These are phyloP conservation scores for Daldinia childiae DNA, from an alignment of 495 filamentous ascomycete genomes.

Conservation along the genomic window DNA sequence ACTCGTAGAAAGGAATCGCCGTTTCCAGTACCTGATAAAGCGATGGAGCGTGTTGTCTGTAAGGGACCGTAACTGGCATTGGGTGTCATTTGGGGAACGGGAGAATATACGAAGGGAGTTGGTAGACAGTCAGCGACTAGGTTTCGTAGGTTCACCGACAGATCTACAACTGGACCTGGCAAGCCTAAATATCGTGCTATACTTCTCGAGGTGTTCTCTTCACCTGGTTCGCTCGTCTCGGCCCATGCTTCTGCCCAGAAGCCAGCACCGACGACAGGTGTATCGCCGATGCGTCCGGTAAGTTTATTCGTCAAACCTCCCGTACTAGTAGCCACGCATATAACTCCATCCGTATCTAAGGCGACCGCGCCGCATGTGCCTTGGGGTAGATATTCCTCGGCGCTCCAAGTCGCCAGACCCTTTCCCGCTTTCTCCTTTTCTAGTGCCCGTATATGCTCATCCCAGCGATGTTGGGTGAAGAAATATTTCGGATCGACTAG, in stretches of 20 bases:
- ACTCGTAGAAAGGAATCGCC: conserved; percentile 87
- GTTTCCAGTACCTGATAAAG: conserved; percentile 86
- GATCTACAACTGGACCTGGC: conserved; percentile 50
- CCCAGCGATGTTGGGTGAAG: conserved; percentile 81
- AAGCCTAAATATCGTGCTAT: conserved; percentile 23
- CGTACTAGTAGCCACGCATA: conserved; percentile 85
- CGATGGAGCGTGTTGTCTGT: conserved; percentile 65
- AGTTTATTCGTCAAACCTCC: conserved; percentile 91
- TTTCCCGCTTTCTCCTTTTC: conserved; percentile 56
- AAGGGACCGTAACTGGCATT: conserved; percentile 14
- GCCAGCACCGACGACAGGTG: conserved; percentile 84
- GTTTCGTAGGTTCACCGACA: conserved; percentile 52
- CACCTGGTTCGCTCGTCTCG: conserved; percentile 46
- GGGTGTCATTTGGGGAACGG: conserved; percentile 14
- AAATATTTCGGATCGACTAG: conserved; percentile 76
- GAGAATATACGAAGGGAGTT: conserved; percentile 51
- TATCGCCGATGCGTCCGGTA: conserved; percentile 86
- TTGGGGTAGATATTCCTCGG: conserved; percentile 75
- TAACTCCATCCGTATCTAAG: conserved; percentile 73
- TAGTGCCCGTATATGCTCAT: conserved; percentile 78
- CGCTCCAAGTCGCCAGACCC: conserved; percentile 52
- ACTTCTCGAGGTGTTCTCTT: neutral
- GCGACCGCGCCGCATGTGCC: conserved; percentile 88
- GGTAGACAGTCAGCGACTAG: conserved; percentile 65
- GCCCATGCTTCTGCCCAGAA: conserved; percentile 91